These are phyloP conservation scores for Erodium maritimum DNA, from an alignment of 345 rosid genomes.

Conservation along the genomic window DNA sequence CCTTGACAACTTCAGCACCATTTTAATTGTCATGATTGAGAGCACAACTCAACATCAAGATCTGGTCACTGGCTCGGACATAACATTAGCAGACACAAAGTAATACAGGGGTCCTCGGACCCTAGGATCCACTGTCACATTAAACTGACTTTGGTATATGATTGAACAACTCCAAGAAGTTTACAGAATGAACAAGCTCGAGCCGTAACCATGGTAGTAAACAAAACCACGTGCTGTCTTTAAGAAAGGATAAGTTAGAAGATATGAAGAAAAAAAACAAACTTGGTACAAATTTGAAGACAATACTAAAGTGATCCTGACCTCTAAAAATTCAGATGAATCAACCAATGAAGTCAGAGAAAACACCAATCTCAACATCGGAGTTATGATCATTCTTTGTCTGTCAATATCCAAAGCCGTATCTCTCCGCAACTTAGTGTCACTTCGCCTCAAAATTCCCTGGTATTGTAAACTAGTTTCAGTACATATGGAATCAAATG, in stretches of 20 bases:
- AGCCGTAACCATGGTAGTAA: neutral
- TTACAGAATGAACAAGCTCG: no score
- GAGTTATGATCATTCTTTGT: constrained; percentile 53
- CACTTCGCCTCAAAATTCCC: constrained; percentile 60
- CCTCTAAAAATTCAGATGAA: constrained; percentile 78
- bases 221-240: neutral
- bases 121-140: neutral
- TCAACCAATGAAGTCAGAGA: constrained; percentile 74
- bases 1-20: neutral
- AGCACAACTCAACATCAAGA: neutral
- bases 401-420: constrained; percentile 45
- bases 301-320: constrained; percentile 16
- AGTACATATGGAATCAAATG: constrained; percentile 10
- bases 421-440: constrained; percentile 46
- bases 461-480: constrained; percentile 24
- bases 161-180: neutral
- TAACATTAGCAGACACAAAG: neutral
- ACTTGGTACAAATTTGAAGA: neutral
- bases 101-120: neutral
- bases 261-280: neutral
- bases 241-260: neutral
- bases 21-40: no score
- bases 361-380: constrained; percentile 66
- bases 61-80: neutral
- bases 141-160: neutral